Conservation (phyloP, 768 basidiomycete species). For the Naganishia randhawae region DNA sequence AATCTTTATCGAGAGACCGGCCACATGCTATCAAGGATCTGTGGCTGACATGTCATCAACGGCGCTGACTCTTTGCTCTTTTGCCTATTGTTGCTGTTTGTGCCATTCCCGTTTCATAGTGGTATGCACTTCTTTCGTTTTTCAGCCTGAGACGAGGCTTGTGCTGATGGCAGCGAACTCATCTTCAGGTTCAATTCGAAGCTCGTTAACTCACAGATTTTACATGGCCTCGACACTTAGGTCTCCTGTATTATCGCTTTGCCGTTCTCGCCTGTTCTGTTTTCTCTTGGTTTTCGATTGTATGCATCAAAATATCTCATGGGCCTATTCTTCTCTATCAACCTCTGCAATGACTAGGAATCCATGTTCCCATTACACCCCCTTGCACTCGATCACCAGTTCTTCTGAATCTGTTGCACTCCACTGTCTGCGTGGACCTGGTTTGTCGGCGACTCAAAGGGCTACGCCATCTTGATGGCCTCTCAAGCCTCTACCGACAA, state of each 20-base stretch:
- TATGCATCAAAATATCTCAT: background rate
- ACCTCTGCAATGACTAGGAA: too few relatives aligned
- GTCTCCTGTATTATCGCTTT: background rate
- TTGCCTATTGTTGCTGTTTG: background rate
- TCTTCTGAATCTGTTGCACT: too few relatives aligned
- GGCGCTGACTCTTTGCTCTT: background rate
- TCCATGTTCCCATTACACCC: too few relatives aligned
- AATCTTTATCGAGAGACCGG: background rate
- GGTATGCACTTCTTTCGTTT: background rate
- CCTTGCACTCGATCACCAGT: too few relatives aligned
- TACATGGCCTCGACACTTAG: background rate
- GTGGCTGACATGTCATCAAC: constrained; percentile 29
- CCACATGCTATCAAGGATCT: background rate
- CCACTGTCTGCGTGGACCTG: too few relatives aligned
- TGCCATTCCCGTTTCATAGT: background rate
- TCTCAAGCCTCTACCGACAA: too few relatives aligned
- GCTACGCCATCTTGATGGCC: too few relatives aligned
- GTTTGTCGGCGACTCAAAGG: too few relatives aligned
- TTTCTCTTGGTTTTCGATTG: background rate
- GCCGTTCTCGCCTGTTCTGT: background rate
- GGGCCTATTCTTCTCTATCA: background rate
- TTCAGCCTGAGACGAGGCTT: constrained; percentile 8
- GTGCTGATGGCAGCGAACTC: background rate
- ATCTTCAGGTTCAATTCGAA: constrained; percentile 57
- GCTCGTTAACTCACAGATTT: constrained; percentile 57